A percentile compares a stretch with the other conserved stretches of the same genome.
Conservation (phyloP, 2,329 filamentous ascomycete species). For the Cyphellophora attinorum region DNA sequence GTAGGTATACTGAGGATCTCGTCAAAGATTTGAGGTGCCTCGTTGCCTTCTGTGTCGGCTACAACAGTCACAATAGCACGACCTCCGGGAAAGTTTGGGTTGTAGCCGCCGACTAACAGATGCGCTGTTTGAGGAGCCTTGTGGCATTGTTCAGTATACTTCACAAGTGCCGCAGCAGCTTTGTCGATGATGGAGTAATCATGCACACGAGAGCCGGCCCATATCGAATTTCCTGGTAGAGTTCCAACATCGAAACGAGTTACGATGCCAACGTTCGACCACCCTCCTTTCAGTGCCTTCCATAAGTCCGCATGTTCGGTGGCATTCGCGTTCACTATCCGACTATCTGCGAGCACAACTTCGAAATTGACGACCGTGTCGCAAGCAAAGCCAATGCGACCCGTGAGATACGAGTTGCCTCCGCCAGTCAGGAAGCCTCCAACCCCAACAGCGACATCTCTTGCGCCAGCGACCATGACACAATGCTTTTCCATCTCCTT, state of each 20-base stretch:
- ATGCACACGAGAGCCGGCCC: background rate
- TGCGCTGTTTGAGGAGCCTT: no score
- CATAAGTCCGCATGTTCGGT: slow-evolving; percentile 40
- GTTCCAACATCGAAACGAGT: slow-evolving; percentile 8
- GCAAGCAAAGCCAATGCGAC: slow-evolving; percentile 24
- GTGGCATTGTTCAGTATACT: no score
- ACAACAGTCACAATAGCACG: no score
- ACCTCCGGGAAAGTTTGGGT: no score
- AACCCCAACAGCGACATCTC: slow-evolving; percentile 19
- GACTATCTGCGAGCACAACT: slow-evolving; percentile 43
- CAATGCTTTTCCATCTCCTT: slow-evolving; percentile 13
- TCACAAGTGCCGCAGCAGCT: no score
- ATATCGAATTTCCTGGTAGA: background rate
- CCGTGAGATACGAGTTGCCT: slow-evolving; percentile 2
- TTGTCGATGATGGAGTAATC: background rate
- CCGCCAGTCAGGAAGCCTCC: slow-evolving; percentile 14
- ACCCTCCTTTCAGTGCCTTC: slow-evolving; percentile 44
- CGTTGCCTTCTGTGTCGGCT: no score
- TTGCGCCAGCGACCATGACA: slow-evolving; percentile 18
- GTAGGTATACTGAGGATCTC: background rate
- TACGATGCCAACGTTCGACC: slow-evolving; percentile 43
- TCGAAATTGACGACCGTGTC: slow-evolving; percentile 27
- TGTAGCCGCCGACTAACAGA: no score
- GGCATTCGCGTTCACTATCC: slow-evolving; percentile 36
- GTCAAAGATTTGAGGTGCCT: no score